Percentiles rank a stretch among this genome's conserved stretches.
phyloP scores from a whole-genome alignment of 768 basidiomycete species.

The Boletus sp. region DNA sequence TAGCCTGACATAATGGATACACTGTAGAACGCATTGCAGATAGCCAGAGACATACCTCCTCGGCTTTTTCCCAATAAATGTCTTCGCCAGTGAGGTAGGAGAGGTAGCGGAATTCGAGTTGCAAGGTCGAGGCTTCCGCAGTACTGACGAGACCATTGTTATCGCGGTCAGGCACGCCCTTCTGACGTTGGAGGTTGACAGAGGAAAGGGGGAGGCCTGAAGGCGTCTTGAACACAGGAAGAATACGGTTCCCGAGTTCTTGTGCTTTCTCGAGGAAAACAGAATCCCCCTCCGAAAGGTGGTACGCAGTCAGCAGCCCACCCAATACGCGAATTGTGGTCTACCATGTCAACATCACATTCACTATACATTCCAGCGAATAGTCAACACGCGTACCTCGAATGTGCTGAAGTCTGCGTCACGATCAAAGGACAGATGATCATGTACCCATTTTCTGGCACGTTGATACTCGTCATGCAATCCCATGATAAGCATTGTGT shows the following conservation, averaged over 20 bases:
- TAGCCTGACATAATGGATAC: too few relatives aligned
- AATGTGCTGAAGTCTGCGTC: slow-evolving; percentile 85
- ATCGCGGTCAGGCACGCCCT: slow-evolving; percentile 59
- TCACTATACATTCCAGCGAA: neutral
- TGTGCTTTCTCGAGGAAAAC: slow-evolving; percentile 73
- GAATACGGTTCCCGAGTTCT: slow-evolving; percentile 83
- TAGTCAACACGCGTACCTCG: slow-evolving; percentile 53
- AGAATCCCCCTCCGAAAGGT: slow-evolving; percentile 64
- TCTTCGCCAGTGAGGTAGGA: slow-evolving; percentile 72
- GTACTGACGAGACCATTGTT: slow-evolving; percentile 66
- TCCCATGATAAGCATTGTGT: slow-evolving; percentile 85
- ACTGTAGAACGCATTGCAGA: neutral
- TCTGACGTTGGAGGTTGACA: slow-evolving; percentile 63
- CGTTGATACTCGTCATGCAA: slow-evolving; percentile 74
- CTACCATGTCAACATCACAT: slow-evolving; percentile 37
- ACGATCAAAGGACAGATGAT: slow-evolving; percentile 67
- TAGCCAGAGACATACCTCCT: slow-evolving; percentile 45
- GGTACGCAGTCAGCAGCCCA: slow-evolving; percentile 82
- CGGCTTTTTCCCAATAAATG: slow-evolving; percentile 77
- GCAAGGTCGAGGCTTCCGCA: slow-evolving; percentile 85
- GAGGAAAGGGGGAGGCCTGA: slow-evolving; percentile 78
- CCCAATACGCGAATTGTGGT: slow-evolving; percentile 92
- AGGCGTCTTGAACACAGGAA: slow-evolving; percentile 78
- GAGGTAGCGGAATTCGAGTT: slow-evolving; percentile 91
- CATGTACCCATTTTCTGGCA: slow-evolving; percentile 73